Evolutionary conservation across 108 stramenopile species (phyloP).

Genomic region (Cyclotella kingstonii): DNA sequence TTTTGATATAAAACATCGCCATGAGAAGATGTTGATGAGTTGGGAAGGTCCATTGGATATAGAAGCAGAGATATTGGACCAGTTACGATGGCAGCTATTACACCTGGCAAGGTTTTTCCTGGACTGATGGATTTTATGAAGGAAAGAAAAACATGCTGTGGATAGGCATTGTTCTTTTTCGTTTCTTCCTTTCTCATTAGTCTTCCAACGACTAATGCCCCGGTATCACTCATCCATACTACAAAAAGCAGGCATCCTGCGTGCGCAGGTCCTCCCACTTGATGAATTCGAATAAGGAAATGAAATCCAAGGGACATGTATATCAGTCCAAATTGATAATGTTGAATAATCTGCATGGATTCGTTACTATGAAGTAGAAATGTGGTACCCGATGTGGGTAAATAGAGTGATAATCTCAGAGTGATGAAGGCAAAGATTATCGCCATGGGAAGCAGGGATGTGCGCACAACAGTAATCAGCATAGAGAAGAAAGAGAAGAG

Average conservation of each 20-base stretch:
- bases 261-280: slow-evolving; percentile 46
- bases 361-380: neutral
- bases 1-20: slow-evolving; percentile 1
- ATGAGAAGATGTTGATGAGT: neutral
- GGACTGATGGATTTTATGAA: slow-evolving; percentile 31
- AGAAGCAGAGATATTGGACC: slow-evolving; percentile 35
- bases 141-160: slow-evolving; percentile 6
- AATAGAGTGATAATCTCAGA: slow-evolving; percentile 21
- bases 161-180: slow-evolving; percentile 4
- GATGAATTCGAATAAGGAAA: slow-evolving; percentile 36
- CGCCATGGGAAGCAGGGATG: slow-evolving; percentile 13
- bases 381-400: slow-evolving; percentile 24
- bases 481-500: slow-evolving; percentile 27
- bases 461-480: slow-evolving; percentile 21
- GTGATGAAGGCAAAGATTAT: slow-evolving; percentile 17
- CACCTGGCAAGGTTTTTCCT: slow-evolving; percentile 39
- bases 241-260: slow-evolving; percentile 54
- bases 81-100: slow-evolving; percentile 29
- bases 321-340: slow-evolving; percentile 60
- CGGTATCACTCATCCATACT: slow-evolving; percentile 86
- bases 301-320: slow-evolving; percentile 69
- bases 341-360: slow-evolving; percentile 15
- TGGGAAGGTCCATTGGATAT: slow-evolving; percentile 21
- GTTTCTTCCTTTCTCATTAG: slow-evolving; percentile 8
- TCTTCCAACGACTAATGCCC: slow-evolving; percentile 67